phyloP scores from a whole-genome alignment of 2,329 filamentous ascomycete species.

The Colletotrichum eremochloae region DNA sequence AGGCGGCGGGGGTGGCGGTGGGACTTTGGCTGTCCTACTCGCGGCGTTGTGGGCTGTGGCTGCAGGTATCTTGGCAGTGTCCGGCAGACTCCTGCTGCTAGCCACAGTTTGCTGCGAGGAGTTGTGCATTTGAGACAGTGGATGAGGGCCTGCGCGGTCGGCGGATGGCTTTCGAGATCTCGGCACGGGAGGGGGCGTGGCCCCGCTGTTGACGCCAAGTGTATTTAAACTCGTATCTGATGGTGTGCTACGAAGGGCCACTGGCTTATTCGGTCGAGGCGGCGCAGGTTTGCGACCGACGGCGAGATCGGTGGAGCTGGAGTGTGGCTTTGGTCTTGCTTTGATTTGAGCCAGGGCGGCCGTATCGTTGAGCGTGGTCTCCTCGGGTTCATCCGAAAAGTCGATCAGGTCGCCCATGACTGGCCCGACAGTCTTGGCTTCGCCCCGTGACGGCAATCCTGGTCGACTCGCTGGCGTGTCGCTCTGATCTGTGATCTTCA shows the following conservation, averaged over 20 bases:
- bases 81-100: slow-evolving; percentile 42
- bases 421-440: slow-evolving; percentile 51
- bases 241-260: slow-evolving; percentile 62
- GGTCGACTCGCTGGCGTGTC: slow-evolving; percentile 48
- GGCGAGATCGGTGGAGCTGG: slow-evolving; percentile 49
- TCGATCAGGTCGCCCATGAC: slow-evolving; percentile 73
- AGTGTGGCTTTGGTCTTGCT: slow-evolving; percentile 41
- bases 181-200: slow-evolving; percentile 51
- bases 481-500: slow-evolving; percentile 34
- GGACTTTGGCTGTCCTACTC: slow-evolving; percentile 37
- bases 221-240: slow-evolving; percentile 47
- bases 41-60: slow-evolving; percentile 1
- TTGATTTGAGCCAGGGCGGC: slow-evolving; percentile 49
- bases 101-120: slow-evolving; percentile 51
- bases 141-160: slow-evolving; percentile 51
- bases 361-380: slow-evolving; percentile 52
- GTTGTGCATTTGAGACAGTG: slow-evolving; percentile 57
- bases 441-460: slow-evolving; percentile 49
- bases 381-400: slow-evolving; percentile 66
- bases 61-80: slow-evolving; percentile 23
- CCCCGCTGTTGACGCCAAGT: slow-evolving; percentile 10
- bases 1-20: slow-evolving; percentile 62
- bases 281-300: slow-evolving; percentile 47
- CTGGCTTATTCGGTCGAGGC: slow-evolving; percentile 70
- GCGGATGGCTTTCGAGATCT: slow-evolving; percentile 52